Base-by-base conservation (phyloP, 495 filamentous ascomycete species). In the Penicillium bovifimosum region DNA sequence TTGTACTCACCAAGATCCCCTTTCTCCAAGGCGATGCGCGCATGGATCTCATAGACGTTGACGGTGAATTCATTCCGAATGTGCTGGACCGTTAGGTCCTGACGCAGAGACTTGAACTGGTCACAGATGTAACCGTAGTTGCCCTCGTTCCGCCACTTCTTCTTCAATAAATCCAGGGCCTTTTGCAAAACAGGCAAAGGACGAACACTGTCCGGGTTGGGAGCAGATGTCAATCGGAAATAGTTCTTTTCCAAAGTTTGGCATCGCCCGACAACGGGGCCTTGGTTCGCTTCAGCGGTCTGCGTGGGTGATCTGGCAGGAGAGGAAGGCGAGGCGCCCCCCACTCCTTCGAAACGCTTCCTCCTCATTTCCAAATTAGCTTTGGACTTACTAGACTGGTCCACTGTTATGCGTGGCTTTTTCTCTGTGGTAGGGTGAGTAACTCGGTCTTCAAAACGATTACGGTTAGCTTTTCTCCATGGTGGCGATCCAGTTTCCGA, bases 1-100 rank as follows among this genome's bases (percentile, higher is more conserved):
- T 99, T 99, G 90, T 97, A 99, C 93, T 99, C 93, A 99, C 93
- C 92, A 76, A 96, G 80, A 79, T 99, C 93, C 68, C 87, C 91
- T 81, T 95, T 96, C 78, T 99, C 93, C 66, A 99, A 76, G 54
- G 93, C 93, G 74, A 99, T 97, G 36, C 93, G 85, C 46, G 92
- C 95, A 74, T 99, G 95, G 53, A 91, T 90, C 76, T 99, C 93
- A 70, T 99, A 99, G 41, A 96, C 93, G 53, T 78, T 84, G 47
- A 96, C 91, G 5, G 91, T 96, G 67, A 97, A 96, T 41, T 93
- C 87, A 63, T 88, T 95, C 71, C 88, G 88, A 73, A 99, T 92
- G 60, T 87, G 91, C 69, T 99, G 93, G 47, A 99, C 93, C 35
- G 93, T 97, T 67, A 99, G 80, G 75, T 99, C 93, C 74, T 99